Evolutionary conservation across 2,329 filamentous ascomycete species (phyloP).

Genomic region (Clarireedia hainanense): DNA sequence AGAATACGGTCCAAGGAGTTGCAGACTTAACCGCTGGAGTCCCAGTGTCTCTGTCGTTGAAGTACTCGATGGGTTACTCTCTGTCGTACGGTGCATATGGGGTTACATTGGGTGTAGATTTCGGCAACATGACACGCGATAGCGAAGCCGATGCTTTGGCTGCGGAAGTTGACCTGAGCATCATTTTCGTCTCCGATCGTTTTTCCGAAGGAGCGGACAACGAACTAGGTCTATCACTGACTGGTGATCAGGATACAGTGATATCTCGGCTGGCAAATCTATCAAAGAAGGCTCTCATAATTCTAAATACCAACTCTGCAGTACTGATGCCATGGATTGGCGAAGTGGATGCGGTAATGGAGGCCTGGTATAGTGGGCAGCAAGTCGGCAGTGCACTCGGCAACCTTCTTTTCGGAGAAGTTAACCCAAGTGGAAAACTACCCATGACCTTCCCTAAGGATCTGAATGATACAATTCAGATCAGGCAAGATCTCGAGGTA

Average conservation of each 20-base stretch:
- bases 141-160: background rate
- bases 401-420: constrained; percentile 51
- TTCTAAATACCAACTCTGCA: constrained; percentile 55
- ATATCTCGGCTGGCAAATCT: constrained; percentile 45
- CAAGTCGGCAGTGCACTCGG: constrained; percentile 58
- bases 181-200: background rate
- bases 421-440: constrained; percentile 55
- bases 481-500: constrained; percentile 46
- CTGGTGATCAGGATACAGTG: constrained; percentile 13
- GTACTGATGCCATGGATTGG: constrained; percentile 44
- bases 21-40: background rate
- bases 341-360: constrained; percentile 31
- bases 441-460: constrained; percentile 41
- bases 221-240: background rate
- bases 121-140: background rate
- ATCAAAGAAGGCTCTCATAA: constrained; percentile 51
- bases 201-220: background rate
- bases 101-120: background rate
- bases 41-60: background rate
- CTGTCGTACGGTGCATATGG: background rate
- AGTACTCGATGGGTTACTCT: background rate
- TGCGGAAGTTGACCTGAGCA: background rate
- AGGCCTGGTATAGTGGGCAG: constrained; percentile 51
- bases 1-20: background rate
- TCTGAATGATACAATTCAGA: constrained; percentile 39